phyloP scores from a whole-genome alignment of 352 stramenopile genomes.

The Pythium folliculosum region DNA sequence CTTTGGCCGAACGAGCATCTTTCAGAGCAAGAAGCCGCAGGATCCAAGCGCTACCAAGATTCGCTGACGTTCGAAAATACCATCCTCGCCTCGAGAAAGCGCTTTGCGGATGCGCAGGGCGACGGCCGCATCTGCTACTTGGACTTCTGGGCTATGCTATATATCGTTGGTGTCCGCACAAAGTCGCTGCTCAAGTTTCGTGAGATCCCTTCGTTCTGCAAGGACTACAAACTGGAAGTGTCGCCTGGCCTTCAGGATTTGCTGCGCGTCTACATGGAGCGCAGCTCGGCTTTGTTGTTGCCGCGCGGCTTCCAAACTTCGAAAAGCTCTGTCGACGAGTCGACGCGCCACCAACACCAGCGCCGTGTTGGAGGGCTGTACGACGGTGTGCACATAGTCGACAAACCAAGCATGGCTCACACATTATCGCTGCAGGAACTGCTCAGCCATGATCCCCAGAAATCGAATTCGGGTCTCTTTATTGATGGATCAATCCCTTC shows the following conservation, averaged over 20 bases:
- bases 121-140: constrained; percentile 77
- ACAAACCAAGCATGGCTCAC: constrained; percentile 12
- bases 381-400: constrained; percentile 27
- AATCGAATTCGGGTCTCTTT: constrained; percentile 9
- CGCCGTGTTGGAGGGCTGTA: constrained; percentile 20
- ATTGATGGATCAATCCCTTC: constrained; percentile 23
- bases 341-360: constrained; percentile 10
- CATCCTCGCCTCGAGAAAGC: constrained; percentile 41
- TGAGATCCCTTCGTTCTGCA: constrained; percentile 72
- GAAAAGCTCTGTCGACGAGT: constrained; percentile 49
- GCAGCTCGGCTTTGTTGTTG: constrained; percentile 56
- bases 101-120: constrained; percentile 54
- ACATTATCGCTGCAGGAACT: constrained; percentile 53
- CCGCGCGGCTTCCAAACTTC: constrained; percentile 56
- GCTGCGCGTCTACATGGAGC: constrained; percentile 58
- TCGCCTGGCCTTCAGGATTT: constrained; percentile 44
- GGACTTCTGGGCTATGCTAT: constrained; percentile 85
- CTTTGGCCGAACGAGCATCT: constrained; percentile 59
- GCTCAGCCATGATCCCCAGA: constrained; percentile 18
- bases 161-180: constrained; percentile 67
- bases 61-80: constrained; percentile 58
- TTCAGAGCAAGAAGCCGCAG: constrained; percentile 37
- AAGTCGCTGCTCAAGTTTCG: constrained; percentile 56
- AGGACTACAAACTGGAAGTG: constrained; percentile 80
- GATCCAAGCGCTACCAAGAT: constrained; percentile 28